Percentiles rank a stretch among this genome's conserved stretches.
These are phyloP conservation scores for Monosporascus ibericus DNA, from an alignment of 2,329 filamentous ascomycete genomes.

Conservation along the genomic window DNA sequence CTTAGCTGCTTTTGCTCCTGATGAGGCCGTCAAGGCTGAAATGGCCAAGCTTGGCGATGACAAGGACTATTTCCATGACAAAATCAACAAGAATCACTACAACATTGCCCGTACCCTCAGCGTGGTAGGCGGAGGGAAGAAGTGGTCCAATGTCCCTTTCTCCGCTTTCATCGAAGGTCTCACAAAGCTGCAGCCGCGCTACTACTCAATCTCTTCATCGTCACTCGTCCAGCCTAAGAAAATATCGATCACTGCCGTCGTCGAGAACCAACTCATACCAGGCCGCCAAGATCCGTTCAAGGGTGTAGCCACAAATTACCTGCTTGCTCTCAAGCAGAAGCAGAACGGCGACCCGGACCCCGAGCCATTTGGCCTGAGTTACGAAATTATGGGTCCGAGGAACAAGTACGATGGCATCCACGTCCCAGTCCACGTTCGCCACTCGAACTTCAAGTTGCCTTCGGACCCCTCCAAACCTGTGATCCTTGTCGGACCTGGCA, in stretches of 20 bases:
- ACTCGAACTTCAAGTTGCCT: conserved; percentile 98
- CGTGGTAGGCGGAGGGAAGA: conserved; percentile 62
- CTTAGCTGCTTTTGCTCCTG: conserved; percentile 82
- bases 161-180: conserved; percentile 91
- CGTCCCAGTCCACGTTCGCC: conserved; percentile 89
- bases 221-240: conserved; percentile 90
- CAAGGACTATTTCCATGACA: conserved; percentile 90
- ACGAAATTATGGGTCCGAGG: conserved; percentile 80
- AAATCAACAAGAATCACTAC: conserved; percentile 73
- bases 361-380: conserved; percentile 76
- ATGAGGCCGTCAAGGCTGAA: conserved; percentile 77
- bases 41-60: conserved; percentile 84
- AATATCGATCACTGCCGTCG: conserved; percentile 91
- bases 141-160: conserved; percentile 84
- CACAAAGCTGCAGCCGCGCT: conserved; percentile 91
- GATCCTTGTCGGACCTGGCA: conserved; percentile 94
- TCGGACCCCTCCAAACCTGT: conserved; percentile 91
- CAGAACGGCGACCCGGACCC: conserved; percentile 83
- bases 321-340: conserved; percentile 91
- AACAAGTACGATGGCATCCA: conserved; percentile 97
- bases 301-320: conserved; percentile 95
- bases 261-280: conserved; percentile 75
- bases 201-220: conserved; percentile 99
- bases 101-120: conserved; percentile 86
- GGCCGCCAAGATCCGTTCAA: conserved; percentile 75